Evolutionary conservation across 139 green algal genomes (phyloP).

Genomic region (Closterium sp.): DNA sequence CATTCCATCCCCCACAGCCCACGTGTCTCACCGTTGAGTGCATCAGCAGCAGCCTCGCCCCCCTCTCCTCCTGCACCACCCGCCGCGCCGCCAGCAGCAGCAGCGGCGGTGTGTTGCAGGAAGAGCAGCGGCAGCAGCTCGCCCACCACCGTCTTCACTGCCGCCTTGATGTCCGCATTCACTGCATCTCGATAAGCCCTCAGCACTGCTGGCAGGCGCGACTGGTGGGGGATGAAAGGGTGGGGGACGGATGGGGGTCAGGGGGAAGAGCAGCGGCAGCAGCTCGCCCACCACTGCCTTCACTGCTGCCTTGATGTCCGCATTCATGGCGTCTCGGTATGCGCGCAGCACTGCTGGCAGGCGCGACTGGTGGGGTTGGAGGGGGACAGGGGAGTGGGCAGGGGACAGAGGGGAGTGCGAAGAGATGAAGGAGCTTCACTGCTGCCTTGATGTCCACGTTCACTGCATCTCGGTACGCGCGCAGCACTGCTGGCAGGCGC

Average conservation of each 20-base stretch:
- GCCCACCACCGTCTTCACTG: no score
- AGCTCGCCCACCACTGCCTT: constrained; percentile 48
- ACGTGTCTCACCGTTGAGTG: no score
- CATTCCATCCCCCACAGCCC: no score
- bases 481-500: no score
- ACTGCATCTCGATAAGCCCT: no score
- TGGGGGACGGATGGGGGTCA: no score
- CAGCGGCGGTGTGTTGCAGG: background rate
- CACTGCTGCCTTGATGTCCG: constrained; percentile 50
- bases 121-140: no score
- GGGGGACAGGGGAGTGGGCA: background rate
- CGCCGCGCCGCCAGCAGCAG: background rate
- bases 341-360: constrained; percentile 34
- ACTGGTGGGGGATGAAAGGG: no score
- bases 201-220: no score
- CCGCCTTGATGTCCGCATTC: no score
- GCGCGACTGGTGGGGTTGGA: constrained; percentile 18
- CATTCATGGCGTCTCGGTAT: constrained; percentile 18
- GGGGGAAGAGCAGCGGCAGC: constrained; percentile 50
- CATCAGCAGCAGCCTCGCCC: no score
- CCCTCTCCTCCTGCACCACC: background rate
- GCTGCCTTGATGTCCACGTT: constrained; percentile 39
- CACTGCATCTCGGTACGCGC: constrained; percentile 18
- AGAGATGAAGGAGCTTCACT: constrained; percentile 31
- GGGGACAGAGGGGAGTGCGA: background rate